Conservation (phyloP, 192 early-diverging fungal species). For the Podila epicladia region DNA sequence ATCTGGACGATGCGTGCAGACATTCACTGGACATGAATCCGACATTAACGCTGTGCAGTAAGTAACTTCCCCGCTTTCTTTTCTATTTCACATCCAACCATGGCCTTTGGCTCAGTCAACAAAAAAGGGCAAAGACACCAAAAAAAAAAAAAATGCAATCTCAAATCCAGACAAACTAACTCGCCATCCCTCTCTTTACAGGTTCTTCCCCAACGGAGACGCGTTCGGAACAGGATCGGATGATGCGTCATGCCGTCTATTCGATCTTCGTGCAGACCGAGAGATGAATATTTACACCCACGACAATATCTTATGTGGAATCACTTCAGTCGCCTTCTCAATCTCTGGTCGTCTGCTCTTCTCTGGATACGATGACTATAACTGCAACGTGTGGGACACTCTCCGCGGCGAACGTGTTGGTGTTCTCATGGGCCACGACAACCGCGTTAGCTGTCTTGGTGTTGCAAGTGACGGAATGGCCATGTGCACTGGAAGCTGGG, state of each 20-base stretch:
- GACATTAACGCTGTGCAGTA: slow-evolving; percentile 99
- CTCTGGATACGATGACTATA: slow-evolving; percentile 99
- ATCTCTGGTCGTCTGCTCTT: slow-evolving; percentile 96
- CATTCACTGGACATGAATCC: slow-evolving; percentile 97
- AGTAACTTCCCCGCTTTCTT: slow-evolving; percentile 38
- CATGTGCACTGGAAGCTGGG: slow-evolving; percentile 98
- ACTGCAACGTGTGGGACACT: slow-evolving; percentile 99
- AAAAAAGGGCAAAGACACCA: not conserved
- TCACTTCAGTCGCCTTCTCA: slow-evolving; percentile 98
- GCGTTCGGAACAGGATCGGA: slow-evolving; percentile 98
- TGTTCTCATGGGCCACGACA: slow-evolving; percentile 94
- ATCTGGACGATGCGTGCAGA: slow-evolving; percentile 95
- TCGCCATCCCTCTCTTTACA: slow-evolving; percentile 19
- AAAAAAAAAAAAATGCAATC: no score
- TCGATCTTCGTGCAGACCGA: slow-evolving; percentile 97
- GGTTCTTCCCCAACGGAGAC: slow-evolving; percentile 99
- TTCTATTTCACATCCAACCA: not conserved
- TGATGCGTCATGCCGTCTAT: slow-evolving; percentile 97
- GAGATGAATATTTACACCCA: slow-evolving; percentile 99
- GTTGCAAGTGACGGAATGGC: slow-evolving; percentile 98
- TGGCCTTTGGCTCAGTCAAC: no score
- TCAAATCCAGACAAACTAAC: not conserved
- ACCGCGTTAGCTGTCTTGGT: slow-evolving; percentile 96
- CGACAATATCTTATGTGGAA: slow-evolving; percentile 98
- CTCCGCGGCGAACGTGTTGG: slow-evolving; percentile 95